Conservation (phyloP, 495 filamentous ascomycete species). For the Platismatia glauca region DNA sequence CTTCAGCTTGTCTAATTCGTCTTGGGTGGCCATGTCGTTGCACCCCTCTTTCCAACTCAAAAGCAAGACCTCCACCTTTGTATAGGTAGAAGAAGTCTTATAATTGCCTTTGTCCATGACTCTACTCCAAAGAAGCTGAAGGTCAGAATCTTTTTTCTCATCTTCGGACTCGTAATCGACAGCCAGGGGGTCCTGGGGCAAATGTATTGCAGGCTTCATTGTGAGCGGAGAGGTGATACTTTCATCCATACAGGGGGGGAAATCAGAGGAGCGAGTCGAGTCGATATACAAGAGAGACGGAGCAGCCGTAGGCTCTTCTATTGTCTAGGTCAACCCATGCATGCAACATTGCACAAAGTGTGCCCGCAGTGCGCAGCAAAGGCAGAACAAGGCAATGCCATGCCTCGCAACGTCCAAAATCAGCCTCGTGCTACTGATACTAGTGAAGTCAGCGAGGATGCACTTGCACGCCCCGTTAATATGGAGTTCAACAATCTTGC, state of each 20-base stretch:
- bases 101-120: conserved; percentile 17
- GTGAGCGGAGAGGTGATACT: neutral
- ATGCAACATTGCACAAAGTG: neutral
- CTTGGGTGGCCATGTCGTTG: conserved; percentile 8
- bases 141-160: conserved; percentile 8
- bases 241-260: neutral
- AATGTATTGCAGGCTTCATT: neutral
- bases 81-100: conserved; percentile 8
- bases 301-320: neutral
- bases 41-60: conserved; percentile 14
- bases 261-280: neutral
- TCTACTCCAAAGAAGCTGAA: conserved; percentile 15
- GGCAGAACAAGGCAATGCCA: too few species aligned
- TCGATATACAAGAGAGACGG: neutral
- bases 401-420: neutral
- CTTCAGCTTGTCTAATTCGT: conserved; percentile 14
- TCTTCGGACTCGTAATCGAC: conserved; percentile 8
- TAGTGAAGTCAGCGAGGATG: neutral
- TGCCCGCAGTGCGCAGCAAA: too few species aligned
- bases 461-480: neutral
- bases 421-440: neutral
- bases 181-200: neutral
- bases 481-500: neutral
- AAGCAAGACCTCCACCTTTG: conserved; percentile 19
- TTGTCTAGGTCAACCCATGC: neutral